These are phyloP conservation scores for Fusarium sp. DNA, from an alignment of 2,329 filamentous ascomycete species.

Conservation along the genomic window DNA sequence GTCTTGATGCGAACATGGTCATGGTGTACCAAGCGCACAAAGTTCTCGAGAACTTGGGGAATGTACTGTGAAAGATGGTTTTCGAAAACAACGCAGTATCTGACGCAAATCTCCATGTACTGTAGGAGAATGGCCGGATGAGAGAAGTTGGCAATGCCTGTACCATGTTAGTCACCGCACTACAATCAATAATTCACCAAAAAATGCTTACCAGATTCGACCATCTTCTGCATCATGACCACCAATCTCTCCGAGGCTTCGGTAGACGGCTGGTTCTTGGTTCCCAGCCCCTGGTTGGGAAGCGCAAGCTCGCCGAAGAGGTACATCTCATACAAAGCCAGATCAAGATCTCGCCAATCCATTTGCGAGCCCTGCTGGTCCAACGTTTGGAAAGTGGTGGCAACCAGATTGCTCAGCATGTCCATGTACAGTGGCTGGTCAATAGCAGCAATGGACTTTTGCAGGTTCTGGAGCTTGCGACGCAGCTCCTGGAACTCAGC, in stretches of 20 bases:
- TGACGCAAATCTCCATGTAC: slow-evolving; percentile 98
- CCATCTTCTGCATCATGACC: slow-evolving; percentile 95
- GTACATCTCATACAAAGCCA: slow-evolving; percentile 95
- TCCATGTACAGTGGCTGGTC: slow-evolving; percentile 91
- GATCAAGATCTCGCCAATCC: slow-evolving; percentile 94
- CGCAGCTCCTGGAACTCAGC: slow-evolving; percentile 96
- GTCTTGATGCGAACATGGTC: slow-evolving; percentile 86
- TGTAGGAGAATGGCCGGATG: slow-evolving; percentile 94
- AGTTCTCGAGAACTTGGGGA: slow-evolving; percentile 87
- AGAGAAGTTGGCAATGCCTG: slow-evolving; percentile 84
- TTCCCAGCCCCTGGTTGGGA: slow-evolving; percentile 85
- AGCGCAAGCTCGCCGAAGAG: slow-evolving; percentile 95
- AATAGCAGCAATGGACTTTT: slow-evolving; percentile 91
- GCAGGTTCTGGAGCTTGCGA: slow-evolving; percentile 87
- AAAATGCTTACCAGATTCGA: slow-evolving; percentile 81
- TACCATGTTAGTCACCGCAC: slow-evolving; percentile 34
- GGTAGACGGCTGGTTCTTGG: slow-evolving; percentile 83
- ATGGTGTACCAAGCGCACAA: slow-evolving; percentile 90
- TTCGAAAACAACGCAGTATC: slow-evolving; percentile 94
- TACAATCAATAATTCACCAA: neutral
- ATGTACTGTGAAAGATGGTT: slow-evolving; percentile 79
- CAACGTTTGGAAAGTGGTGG: slow-evolving; percentile 83
- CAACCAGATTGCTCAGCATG: slow-evolving; percentile 87
- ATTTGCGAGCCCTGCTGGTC: slow-evolving; percentile 78
- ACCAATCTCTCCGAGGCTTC: slow-evolving; percentile 83